Conservation (phyloP, 495 filamentous ascomycete species). For the Aspergillus kassunensis region DNA sequence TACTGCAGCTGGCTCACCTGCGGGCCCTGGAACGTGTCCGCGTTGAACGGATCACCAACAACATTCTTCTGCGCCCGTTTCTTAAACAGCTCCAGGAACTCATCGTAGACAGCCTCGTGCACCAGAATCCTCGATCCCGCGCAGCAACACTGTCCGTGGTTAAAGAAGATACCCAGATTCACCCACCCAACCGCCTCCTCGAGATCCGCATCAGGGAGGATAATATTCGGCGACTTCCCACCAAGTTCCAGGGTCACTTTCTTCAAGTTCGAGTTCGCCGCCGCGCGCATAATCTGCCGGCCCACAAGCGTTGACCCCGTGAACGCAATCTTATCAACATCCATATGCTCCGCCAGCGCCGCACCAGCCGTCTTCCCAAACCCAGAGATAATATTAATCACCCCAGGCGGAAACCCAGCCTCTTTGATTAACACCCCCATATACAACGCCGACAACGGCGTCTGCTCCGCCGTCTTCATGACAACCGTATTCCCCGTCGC, state of each 20-base stretch:
- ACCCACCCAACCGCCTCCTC: slow-evolving; percentile 38
- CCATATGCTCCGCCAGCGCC: slow-evolving; percentile 68
- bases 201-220: slow-evolving; percentile 44
- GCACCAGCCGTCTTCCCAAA: slow-evolving; percentile 73
- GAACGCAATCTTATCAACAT: slow-evolving; percentile 69
- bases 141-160: slow-evolving; percentile 53
- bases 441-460: slow-evolving; percentile 85
- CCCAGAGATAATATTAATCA: slow-evolving; percentile 84
- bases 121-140: slow-evolving; percentile 51
- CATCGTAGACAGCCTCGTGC: slow-evolving; percentile 51
- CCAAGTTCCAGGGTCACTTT: slow-evolving; percentile 43
- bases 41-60: slow-evolving; percentile 74
- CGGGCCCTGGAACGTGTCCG: slow-evolving; percentile 72
- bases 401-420: slow-evolving; percentile 83
- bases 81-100: slow-evolving; percentile 38
- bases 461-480: slow-evolving; percentile 87
- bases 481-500: slow-evolving; percentile 63
- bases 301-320: slow-evolving; percentile 25
- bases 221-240: slow-evolving; percentile 42
- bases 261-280: slow-evolving; percentile 48
- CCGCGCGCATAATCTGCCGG: slow-evolving; percentile 25
- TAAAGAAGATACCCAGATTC: slow-evolving; percentile 40
- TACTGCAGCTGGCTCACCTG: slow-evolving; percentile 77
- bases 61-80: slow-evolving; percentile 7
- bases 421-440: slow-evolving; percentile 75